Base-by-base conservation (phyloP, 495 filamentous ascomycete genomes). In the Neurospora sp. region DNA sequence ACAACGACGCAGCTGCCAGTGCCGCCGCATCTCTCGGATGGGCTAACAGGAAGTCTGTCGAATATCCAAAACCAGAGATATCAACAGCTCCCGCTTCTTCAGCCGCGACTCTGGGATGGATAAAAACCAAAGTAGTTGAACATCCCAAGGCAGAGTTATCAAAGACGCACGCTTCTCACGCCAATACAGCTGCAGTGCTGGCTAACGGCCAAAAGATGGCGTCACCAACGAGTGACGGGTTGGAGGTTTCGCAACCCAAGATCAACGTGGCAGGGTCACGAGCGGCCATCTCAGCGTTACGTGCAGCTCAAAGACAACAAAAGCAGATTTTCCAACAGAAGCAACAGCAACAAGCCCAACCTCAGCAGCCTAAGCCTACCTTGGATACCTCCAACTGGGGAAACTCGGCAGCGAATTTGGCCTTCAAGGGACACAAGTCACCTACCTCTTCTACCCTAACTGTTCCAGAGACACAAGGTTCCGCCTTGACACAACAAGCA, bases 1-100 rank as follows among this genome's bases (percentile, higher is more conserved):
- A 89, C 69, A 85, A 87, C 71, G 88, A 83, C 73, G 85, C 90
- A 39, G 92, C 92, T 59, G 93, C 92, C 28, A 88, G 89, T 70
- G 89, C 91, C 42, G 93, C 93, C 66, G 91, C 91, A 17, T 87
- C 84, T 59, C 84, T 96, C 21, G 92, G 92, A 36, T 91, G 93
- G 85, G 85, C 89, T 36, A 90, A 90, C 76, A 86, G 87, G 71
- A 91, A 88, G 75, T 79, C 88, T 0, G 81, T 87, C 37, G 87
- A 89, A 78, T 77, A 82, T 78, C 91, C 88, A 89, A 91, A 85
- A 74, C 89, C 89, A 42, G 72, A 76, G 40, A 79, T 72, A n/a
- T 79, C 81, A 1, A 82, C 85, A 42, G 88, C 88, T 21, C 79
- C 88, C 34, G 87, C 89, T 37, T 91, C 92, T 66, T 89, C 89